Conservation (phyloP, 805 yeast genomes). For the Hanseniaspora thailandica region DNA sequence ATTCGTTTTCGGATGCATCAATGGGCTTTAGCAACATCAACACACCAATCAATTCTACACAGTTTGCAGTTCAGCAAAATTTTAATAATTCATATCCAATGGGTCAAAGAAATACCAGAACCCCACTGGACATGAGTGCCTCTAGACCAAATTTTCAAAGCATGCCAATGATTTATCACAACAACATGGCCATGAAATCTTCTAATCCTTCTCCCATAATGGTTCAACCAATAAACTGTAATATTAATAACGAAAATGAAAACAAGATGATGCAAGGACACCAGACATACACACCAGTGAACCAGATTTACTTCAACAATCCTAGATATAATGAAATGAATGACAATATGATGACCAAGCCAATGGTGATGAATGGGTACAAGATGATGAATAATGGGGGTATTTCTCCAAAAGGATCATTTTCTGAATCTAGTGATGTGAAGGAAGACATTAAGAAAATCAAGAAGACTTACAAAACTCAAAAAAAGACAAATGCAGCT, state of each 20-base stretch:
- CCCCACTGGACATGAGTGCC: neutral
- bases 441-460: neutral
- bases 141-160: neutral
- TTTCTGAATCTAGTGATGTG: neutral
- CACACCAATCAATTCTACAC: conserved; percentile 5
- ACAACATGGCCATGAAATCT: neutral
- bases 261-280: neutral
- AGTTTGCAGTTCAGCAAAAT: neutral
- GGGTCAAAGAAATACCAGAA: neutral
- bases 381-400: neutral
- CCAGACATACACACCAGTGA: neutral
- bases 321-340: neutral
- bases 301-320: neutral
- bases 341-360: neutral
- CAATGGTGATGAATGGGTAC: neutral
- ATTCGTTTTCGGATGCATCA: neutral
- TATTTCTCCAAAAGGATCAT: neutral
- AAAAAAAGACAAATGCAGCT: neutral
- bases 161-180: conserved; percentile 7
- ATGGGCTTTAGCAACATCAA: neutral
- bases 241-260: neutral
- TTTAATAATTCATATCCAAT: neutral
- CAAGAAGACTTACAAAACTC: neutral
- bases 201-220: neutral
- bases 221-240: neutral